These are phyloP conservation scores for Calonectria leucothoes DNA, from an alignment of 2,329 filamentous ascomycete species.

Conservation along the genomic window DNA sequence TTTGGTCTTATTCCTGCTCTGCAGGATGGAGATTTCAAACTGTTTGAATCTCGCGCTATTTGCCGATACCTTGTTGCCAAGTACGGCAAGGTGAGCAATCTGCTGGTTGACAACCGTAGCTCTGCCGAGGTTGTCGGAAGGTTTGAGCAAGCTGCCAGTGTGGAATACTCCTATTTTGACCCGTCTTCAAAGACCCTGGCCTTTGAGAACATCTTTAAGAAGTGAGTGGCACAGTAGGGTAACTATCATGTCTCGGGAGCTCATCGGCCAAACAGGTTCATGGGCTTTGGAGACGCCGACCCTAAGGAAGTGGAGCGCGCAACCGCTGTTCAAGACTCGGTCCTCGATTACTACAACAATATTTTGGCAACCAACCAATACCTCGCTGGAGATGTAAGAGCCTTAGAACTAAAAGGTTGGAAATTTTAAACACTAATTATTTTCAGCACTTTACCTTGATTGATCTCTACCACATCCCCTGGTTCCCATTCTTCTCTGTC, in stretches of 20 bases:
- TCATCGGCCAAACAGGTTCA: not conserved
- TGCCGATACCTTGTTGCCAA: constrained; percentile 7
- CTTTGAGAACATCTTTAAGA: not conserved
- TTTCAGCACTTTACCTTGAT: not conserved
- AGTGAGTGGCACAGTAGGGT: not conserved
- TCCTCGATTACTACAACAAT: not conserved
- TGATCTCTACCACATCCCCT: not conserved
- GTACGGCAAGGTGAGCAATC: not conserved
- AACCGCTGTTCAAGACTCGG: not conserved
- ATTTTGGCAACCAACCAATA: not conserved
- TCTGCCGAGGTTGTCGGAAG: not conserved
- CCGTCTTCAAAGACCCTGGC: not conserved
- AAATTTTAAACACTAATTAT: not conserved
- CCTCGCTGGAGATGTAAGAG: not conserved
- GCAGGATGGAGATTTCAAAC: not conserved
- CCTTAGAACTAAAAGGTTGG: not conserved
- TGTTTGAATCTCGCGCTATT: constrained; percentile 2
- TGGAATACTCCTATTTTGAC: not conserved
- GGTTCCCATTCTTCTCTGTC: not conserved
- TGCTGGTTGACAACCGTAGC: not conserved
- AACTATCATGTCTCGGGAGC: no score
- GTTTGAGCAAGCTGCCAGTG: not conserved
- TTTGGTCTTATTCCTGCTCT: not conserved
- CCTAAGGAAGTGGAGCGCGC: not conserved
- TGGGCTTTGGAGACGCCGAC: not conserved